These are phyloP conservation scores for Closterium sp. DNA, from an alignment of 139 green algal genomes.

Conservation along the genomic window DNA sequence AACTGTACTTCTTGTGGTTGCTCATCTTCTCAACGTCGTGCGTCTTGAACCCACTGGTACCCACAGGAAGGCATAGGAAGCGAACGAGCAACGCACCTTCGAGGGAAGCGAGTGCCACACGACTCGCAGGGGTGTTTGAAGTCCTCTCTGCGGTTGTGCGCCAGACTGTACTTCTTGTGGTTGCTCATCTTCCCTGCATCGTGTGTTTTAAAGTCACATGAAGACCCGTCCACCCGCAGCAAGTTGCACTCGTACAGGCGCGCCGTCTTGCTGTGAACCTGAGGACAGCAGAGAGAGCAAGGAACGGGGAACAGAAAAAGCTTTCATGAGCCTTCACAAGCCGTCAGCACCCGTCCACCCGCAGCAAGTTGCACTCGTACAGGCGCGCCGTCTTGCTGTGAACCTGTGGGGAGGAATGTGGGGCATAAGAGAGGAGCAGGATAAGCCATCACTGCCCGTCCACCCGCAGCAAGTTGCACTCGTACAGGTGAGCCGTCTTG, in stretches of 20 bases:
- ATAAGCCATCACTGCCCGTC: too few species aligned
- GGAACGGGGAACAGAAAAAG: too few species aligned
- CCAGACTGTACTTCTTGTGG: slow-evolving; percentile 21
- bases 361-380: slow-evolving; percentile 6
- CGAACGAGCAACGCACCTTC: too few species aligned
- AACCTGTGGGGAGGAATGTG: too few species aligned
- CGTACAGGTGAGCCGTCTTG: not conserved
- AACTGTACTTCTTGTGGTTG: slow-evolving; percentile 18
- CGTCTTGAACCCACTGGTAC: slow-evolving; percentile 4
- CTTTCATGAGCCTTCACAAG: too few species aligned
- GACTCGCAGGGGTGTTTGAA: slow-evolving; percentile 11
- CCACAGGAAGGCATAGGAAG: too few species aligned
- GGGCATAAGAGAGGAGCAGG: too few species aligned
- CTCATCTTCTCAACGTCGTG: slow-evolving; percentile 24
- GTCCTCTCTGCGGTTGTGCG: slow-evolving; percentile 17
- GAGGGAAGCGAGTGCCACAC: not conserved
- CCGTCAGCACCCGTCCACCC: not conserved
- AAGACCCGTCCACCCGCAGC: not conserved
- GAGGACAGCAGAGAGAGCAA: not conserved
- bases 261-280: slow-evolving; percentile 5
- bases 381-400: not conserved
- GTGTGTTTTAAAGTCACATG: slow-evolving; percentile 11
- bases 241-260: slow-evolving; percentile 9
- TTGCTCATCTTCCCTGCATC: slow-evolving; percentile 30
- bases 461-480: not conserved